phyloP scores from a whole-genome alignment of 495 filamentous ascomycete genomes.

The Penicillium steckii region DNA sequence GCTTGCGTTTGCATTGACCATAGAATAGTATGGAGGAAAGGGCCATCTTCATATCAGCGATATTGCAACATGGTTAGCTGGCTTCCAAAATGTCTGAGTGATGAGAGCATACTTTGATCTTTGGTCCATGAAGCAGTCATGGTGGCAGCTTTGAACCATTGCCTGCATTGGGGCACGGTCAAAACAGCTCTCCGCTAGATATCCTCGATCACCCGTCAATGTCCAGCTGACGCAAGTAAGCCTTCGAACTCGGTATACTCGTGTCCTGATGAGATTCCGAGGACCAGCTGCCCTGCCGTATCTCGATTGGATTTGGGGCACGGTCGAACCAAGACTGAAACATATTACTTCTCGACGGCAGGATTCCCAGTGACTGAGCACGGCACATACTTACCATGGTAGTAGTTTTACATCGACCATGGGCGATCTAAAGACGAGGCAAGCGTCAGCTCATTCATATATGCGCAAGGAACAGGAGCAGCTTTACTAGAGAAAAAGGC shows the following conservation, averaged over 20 bases:
- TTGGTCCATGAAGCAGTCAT: neutral
- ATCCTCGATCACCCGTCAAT: neutral
- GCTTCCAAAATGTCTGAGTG: neutral
- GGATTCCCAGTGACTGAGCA: neutral
- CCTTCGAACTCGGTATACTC: neutral
- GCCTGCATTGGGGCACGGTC: neutral
- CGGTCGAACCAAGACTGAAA: neutral
- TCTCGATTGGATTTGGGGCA: neutral
- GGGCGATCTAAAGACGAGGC: neutral
- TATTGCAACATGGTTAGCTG: neutral
- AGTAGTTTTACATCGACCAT: neutral
- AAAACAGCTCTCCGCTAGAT: neutral
- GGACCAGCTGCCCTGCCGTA: neutral
- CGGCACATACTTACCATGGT: neutral
- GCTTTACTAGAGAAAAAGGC: neutral
- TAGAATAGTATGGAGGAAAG: neutral
- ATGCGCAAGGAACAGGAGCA: neutral
- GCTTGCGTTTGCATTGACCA: neutral
- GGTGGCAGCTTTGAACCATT: neutral
- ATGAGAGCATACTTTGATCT: neutral
- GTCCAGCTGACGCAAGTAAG: neutral
- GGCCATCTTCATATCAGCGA: neutral
- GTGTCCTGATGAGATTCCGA: neutral
- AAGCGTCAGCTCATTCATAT: neutral
- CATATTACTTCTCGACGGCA: neutral